Evolutionary conservation across 1,284 basidiomycete species (phyloP).

Genomic region (Boletus sp.): DNA sequence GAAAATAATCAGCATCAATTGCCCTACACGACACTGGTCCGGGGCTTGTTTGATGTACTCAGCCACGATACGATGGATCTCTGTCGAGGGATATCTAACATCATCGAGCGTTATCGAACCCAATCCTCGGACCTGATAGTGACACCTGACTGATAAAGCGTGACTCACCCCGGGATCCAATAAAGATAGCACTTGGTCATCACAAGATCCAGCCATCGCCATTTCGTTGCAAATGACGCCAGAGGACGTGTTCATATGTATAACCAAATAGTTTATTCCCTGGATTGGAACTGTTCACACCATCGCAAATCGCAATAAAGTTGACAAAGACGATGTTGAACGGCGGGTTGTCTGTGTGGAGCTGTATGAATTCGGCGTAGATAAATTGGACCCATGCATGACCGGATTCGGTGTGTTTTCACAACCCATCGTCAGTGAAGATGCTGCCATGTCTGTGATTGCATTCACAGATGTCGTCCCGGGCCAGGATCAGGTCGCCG

Average conservation of each 20-base stretch:
- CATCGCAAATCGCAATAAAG: background rate
- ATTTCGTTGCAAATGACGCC: background rate
- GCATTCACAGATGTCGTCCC: too few relatives aligned
- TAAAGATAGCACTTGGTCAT: background rate
- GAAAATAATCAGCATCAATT: background rate
- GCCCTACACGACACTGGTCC: background rate
- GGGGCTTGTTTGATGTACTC: background rate
- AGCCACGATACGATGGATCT: background rate
- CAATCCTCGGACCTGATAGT: background rate
- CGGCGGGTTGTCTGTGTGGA: background rate
- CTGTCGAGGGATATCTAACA: background rate
- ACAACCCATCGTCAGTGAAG: too few relatives aligned
- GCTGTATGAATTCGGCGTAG: background rate
- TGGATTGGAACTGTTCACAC: background rate
- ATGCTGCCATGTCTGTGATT: too few relatives aligned
- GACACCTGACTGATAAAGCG: background rate
- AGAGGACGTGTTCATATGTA: background rate
- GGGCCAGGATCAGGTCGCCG: too few relatives aligned
- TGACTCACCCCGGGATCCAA: background rate
- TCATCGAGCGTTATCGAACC: background rate
- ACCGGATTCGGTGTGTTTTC: too few relatives aligned
- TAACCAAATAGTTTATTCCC: background rate
- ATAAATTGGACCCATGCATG: background rate
- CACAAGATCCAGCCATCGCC: background rate
- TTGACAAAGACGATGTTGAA: background rate